Base-by-base conservation (phyloP, 2,329 filamentous ascomycete species). In the Cercospora sp. region DNA sequence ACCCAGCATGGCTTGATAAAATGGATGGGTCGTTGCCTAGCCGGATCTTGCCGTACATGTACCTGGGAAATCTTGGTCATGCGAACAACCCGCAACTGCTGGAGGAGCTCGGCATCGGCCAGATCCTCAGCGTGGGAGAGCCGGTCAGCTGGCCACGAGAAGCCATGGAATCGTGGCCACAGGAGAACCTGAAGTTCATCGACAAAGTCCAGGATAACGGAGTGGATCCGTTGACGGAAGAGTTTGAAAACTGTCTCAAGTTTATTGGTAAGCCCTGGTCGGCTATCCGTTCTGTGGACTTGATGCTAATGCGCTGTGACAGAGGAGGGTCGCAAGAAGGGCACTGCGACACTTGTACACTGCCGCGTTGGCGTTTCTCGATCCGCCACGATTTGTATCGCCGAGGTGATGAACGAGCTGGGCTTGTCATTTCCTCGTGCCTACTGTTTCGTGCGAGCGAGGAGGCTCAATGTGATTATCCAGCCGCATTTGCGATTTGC, bases 371-470 rank as follows among this genome's bases (percentile, higher is more conserved):
- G 95, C 59, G 95, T 99, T 65, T 97, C 94, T 61, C 88, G 95
- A 62, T 97, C 93, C 70, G 95, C 95, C 12, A 99, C 94, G 1
- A 97, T 99, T 70, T 98, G 95, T 79, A 99, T 99, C 75, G 95
- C 95, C n/a, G 94, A 98, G 80, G 93, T 98, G 40, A 99, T 99
- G 95, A 89, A 90, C 40, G 85, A 90, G 28, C 81, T 93, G 74
- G 85, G 88, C 24, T 82, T 97, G 72, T 95, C 93, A 0, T 94
- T 98, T 74, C 93, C 95, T 12, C 87, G 92, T 65, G 95, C 95
- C 68, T 99, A 99, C 80, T 98, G 95, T 79, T 98, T 94, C 79
- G 95, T 99, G 43, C 90, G 95, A 34, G 95, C 95, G 21, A 88
- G 95, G 63, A 87, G 95, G 69, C 84, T 99, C 59, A 99, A 99